Base-by-base conservation (phyloP, 2,329 filamentous ascomycete genomes). In the Aspergillus fijiensis region DNA sequence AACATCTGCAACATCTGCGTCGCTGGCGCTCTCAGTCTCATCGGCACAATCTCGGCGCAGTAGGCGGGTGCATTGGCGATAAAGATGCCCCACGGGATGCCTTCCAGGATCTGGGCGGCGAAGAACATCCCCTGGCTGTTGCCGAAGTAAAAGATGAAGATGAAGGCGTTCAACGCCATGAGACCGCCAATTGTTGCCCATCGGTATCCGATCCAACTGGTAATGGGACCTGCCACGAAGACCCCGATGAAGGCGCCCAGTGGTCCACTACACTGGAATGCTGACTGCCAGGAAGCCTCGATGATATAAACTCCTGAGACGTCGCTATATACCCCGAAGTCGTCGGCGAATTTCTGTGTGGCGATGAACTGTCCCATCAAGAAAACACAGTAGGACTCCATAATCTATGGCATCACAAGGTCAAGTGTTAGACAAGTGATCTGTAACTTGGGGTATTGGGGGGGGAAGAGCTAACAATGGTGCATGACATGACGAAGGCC, bases 1-100 rank as follows among this genome's bases (percentile, higher is more conserved):
- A 84, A 85, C 84, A 87, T 87, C 75, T 88, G 85, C 72, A 88
- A 67, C 81, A 85, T 87, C 73, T 85, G 82, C 2, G 85, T 88
- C 4, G 80, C 80, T 21, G 84, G 81, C 56, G 82, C 85, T 71
- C 85, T 75, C 57, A 88, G 73, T 68, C 76, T 76, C 55, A 88
- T 79, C 1, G 85, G 85, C 2, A 86, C 84, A 59, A 88, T 85
- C 71, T 88, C 86, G 67, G 75, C 76, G 72, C 81, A 85, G 76
- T 87, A 88, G 6, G 86, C 85, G 0, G 86, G 86, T 4, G 85
- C 81, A 69, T 87, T 87, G 70, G 85, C 85, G 65, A 87, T 86
- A 72, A 88, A 88, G 67, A 88, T 82, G 27, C 86, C 86, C 86
- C 86, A 88, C 2, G 86, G 86, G 4, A 88, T 69, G 61, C 86